Evolutionary conservation across 176 grass and related monocot species (phyloP).

Genomic region (Ensete ventricosum): DNA sequence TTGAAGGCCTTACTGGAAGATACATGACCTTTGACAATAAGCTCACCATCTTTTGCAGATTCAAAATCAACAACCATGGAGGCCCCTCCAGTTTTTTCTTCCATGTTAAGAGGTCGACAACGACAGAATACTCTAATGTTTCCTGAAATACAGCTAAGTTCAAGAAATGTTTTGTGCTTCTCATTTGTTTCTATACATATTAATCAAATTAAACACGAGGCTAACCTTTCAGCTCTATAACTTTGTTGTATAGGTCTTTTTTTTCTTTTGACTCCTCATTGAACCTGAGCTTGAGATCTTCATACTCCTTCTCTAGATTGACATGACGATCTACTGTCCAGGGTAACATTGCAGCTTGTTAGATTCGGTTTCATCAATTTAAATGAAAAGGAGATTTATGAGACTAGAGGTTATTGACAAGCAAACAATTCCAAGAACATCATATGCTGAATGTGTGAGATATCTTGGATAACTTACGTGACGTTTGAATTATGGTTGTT

Average conservation of each 20-base stretch:
- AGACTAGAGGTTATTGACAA: too few species aligned
- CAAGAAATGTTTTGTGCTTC: constrained; percentile 1
- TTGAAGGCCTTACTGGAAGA: constrained; percentile 80
- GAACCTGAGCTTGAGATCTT: constrained; percentile 68
- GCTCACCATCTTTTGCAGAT: constrained; percentile 76
- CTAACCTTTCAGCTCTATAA: constrained; percentile 78
- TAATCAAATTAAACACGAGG: constrained; percentile 13
- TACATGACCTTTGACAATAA: constrained; percentile 76
- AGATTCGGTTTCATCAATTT: background rate
- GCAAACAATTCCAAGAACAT: too few species aligned
- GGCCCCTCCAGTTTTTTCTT: constrained; percentile 65
- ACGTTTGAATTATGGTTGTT: constrained; percentile 28
- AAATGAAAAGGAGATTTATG: too few species aligned
- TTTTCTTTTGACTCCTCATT: constrained; percentile 61
- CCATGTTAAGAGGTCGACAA: constrained; percentile 72
- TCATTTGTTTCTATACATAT: background rate
- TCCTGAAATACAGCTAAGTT: constrained; percentile 25
- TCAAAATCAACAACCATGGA: constrained; percentile 62
- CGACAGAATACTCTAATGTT: constrained; percentile 95
- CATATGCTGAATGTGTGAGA: background rate
- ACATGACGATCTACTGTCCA: constrained; percentile 46
- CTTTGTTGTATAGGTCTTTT: constrained; percentile 79
- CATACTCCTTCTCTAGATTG: constrained; percentile 52
- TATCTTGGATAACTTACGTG: constrained; percentile 30
- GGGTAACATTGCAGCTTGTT: constrained; percentile 12